Evolutionary conservation across 768 basidiomycete genomes (phyloP), one percentile per base, ranked within the genome.

Genomic region (Mycena floridula): DNA sequence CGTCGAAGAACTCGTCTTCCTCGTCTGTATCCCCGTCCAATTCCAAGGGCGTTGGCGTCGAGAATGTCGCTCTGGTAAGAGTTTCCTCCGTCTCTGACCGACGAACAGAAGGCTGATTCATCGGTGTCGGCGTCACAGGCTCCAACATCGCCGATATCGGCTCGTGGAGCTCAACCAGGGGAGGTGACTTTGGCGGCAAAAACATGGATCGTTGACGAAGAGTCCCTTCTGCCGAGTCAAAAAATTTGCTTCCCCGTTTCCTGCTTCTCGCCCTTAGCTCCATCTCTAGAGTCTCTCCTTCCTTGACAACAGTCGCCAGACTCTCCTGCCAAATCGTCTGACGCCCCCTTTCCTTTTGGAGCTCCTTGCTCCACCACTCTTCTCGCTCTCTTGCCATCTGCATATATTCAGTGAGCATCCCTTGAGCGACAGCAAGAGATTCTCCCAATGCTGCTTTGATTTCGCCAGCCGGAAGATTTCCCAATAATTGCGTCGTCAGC

Each of bases 1-100:
- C 94, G 60, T 97, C 95, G 58, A 95, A 97, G 64, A 97, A 97
- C 62, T 98, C 93, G 63, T 97, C 95, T 56, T 93, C 87, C 35
- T 89, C 87, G 54, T 88, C 86, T 1, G 84, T 85, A 44, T 76
- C 76, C 23, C 47, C 64, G 8, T 69, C 71, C 13, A 63, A 63
- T 4, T 63, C 61, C 13, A 55, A 48, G 8, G 54, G 49, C 25
- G 51, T 40, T 9, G 48, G 20, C 2, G 42, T 28, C 16, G 12
- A 8, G 7, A 23, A 24, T 7, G 30, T 24, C 16, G 43, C 20
- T 47, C 48, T 13, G 5, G 52, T 50, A 22, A 37, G 37, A 1
- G 56, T 53, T 3, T 35, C 28, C 18, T 52, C 42, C 4, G 54
- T 52, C 8, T 52, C 50, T 18, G 50, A 45, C 35, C 52, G 54